Evolutionary conservation across 2,329 filamentous ascomycete species (phyloP), one percentile per base, ranked within the genome.

Genomic region (Pseudomassariella vexata): DNA sequence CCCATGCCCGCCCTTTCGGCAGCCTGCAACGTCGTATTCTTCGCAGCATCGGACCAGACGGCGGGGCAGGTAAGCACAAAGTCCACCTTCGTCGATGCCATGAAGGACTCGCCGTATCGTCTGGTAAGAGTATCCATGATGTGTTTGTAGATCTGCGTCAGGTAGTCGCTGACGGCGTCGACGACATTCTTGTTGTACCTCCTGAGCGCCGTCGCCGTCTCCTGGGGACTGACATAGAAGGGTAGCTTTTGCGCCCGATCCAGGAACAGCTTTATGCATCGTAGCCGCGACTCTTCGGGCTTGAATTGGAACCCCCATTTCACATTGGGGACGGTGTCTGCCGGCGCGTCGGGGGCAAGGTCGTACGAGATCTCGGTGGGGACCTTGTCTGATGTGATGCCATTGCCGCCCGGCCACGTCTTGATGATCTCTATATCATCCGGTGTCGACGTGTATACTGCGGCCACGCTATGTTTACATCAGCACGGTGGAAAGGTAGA

Each of bases 301-400:
- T 78, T 80, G 66, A 88, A 85, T 54, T 89, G 82, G 54, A 88
- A 89, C 0, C 85, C 85, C 85, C 85, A 90, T 74, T 81, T 82
- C 28, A 76, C 63, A 1, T 51, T 69, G 6, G 74, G 67, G 6
- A 62, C 55, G 2, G 63, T 52, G n/a, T 54, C 65, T 3, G 52
- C 42, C 3, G 57, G 40, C 5, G 62, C 49, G 14, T 55, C 44
- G 31, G 59, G 50, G 32, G 63, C 56, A 19, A 62, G 56, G 37
- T 72, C 67, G 46, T 78, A 78, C 42, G 82, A 80, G 33, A 89
- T 81, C 55, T 89, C 84, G 10, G 83, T 87, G 2, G 85, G 84
- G 2, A 89, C 84, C 65, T 90, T 90, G 64, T 90, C 84, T 21
- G 82, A 87, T n/a, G 85, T 88, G 59, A 89, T 86, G 47, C 83